phyloP scores from a whole-genome alignment of 768 basidiomycete species.

The Termitomyces sp. region DNA sequence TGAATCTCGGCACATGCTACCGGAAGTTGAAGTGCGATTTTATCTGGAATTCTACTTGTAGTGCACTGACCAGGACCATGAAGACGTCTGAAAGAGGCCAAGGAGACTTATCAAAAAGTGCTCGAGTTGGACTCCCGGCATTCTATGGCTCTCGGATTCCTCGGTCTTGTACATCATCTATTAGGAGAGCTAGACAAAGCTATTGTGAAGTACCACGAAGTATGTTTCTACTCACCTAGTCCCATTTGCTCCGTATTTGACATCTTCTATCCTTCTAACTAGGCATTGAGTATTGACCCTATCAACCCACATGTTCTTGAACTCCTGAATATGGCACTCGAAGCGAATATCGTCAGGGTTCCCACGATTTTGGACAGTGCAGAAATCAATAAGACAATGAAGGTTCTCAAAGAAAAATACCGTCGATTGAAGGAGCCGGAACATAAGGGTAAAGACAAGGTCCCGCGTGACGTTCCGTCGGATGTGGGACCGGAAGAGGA shows the following conservation, averaged over 20 bases:
- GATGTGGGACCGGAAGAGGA: slow-evolving; percentile 15
- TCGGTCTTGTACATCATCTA: slow-evolving; percentile 86
- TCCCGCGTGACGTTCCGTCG: slow-evolving; percentile 13
- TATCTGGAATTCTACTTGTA: not conserved
- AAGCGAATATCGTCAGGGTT: slow-evolving; percentile 27
- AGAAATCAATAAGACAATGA: slow-evolving; percentile 25
- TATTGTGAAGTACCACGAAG: slow-evolving; percentile 91
- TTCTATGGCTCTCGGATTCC: slow-evolving; percentile 73
- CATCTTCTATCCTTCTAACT: slow-evolving; percentile 25
- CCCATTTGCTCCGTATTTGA: not conserved
- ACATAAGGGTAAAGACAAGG: slow-evolving; percentile 23
- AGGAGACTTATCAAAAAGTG: slow-evolving; percentile 68
- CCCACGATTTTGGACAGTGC: slow-evolving; percentile 13
- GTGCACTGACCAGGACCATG: slow-evolving; percentile 3
- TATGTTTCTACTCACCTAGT: slow-evolving; percentile 24
- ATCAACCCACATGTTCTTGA: slow-evolving; percentile 79
- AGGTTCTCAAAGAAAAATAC: slow-evolving; percentile 27
- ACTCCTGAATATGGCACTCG: slow-evolving; percentile 75
- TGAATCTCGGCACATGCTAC: slow-evolving; percentile 89
- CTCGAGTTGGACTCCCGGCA: slow-evolving; percentile 85
- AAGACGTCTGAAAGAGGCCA: slow-evolving; percentile 59
- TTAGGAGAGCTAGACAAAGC: slow-evolving; percentile 69
- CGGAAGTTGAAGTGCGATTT: slow-evolving; percentile 68
- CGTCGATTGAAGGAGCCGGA: slow-evolving; percentile 15
- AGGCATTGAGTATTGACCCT: slow-evolving; percentile 79